Base-by-base conservation (phyloP, 140 eudicot genomes). In the Bidens hawaiensis region DNA sequence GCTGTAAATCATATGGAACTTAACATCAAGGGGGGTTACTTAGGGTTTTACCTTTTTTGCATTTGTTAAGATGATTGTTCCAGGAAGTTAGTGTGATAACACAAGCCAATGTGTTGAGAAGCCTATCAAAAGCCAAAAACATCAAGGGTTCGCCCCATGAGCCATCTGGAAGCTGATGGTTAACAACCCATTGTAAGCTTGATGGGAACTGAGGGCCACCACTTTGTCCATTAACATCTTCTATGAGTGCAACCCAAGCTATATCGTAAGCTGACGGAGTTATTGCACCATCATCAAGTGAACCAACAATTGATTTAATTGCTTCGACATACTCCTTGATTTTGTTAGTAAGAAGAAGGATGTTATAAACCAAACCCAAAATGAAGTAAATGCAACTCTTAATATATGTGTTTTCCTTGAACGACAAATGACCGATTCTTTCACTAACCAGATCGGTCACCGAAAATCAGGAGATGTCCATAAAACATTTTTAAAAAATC, bases 201-300 rank as follows among this genome's bases (percentile, higher is more conserved):
- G 53, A 41, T 61, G 67, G 67, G 53, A 40, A 61, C 13, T 41
- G 38, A 41, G 67, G 67, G 15, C 52, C 52, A 14, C 50, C 34
- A 59, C 18, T 34, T 19, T 27, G 64, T 34, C 18, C 64, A 22
- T 38, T 18, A 6, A 36, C 66, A 21, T 40, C 28, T 38, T 60
- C 21, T 22, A 60, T 38, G 14, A 60, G 82, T 11, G 94, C 90
- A 49, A 88, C 94, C 96, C n/a, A n/a, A n/a, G n/a, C n/a, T n/a
- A n/a, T n/a, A n/a, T n/a, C n/a, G n/a, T 88, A 85, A 12, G 96
- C 79, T 1, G 96, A 85, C 15, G 77, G 27, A 42, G 67, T 82
- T 12, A 85, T 80, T 33, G 82, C 45, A n/a, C 96, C 96, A 51
- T 88, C 50, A 2, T 78, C 83, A 85, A 88, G 72, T 8, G 78